Base-by-base conservation (phyloP, 2,329 filamentous ascomycete genomes). In the Xylariomycetidae sp. region DNA sequence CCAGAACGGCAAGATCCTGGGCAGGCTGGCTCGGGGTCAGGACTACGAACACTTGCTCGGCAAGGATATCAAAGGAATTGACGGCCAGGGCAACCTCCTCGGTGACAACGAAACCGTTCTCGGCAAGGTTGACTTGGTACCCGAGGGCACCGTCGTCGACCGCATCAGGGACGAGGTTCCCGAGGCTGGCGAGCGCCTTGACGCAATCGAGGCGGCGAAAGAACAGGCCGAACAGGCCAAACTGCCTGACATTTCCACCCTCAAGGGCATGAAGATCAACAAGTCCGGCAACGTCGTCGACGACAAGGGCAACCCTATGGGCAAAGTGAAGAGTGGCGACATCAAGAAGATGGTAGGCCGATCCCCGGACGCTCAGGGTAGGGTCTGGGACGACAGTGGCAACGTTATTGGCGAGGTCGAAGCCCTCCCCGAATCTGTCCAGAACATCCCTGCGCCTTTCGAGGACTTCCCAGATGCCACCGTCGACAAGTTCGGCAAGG, bases 31-130 rank as follows among this genome's bases (percentile, higher is more conserved):
- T 12, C 47, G 56, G 23, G 53, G 48, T 6, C 49, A 54, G 27
- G 54, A 54, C n/a, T 43, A 37, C 16, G 40, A 53, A 14, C 34
- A 48, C 22, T 31, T 58, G 2, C 19, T 68, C 12, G 74, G 79
- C 41, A 81, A 79, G 43, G 76, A 79, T 14, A 71, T 79, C 44
- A 82, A 82, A 63, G 81, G 79, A 55, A 64, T 79, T 45, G 79
- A 82, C 44, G 72, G 69, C 42, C 64, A 78, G 54, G 78, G 77
- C n/a, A 76, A 81, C 48, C 73, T 82, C 32, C 70, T 80, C 50
- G 77, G 81, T 53, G 76, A 70, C 53, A 72, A 77, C 26, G 77
- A 78, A 16, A 76, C 79, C 18, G 66, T 82, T 43, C 71, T 82
- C 39, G 78, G 78, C 15, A 72, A 71, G 42, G 76, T 78, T 44